Evolutionary conservation across 1,284 basidiomycete genomes (phyloP), one percentile per base, ranked within the genome.

Genomic region (Anthracocystis panici-leucophaei): DNA sequence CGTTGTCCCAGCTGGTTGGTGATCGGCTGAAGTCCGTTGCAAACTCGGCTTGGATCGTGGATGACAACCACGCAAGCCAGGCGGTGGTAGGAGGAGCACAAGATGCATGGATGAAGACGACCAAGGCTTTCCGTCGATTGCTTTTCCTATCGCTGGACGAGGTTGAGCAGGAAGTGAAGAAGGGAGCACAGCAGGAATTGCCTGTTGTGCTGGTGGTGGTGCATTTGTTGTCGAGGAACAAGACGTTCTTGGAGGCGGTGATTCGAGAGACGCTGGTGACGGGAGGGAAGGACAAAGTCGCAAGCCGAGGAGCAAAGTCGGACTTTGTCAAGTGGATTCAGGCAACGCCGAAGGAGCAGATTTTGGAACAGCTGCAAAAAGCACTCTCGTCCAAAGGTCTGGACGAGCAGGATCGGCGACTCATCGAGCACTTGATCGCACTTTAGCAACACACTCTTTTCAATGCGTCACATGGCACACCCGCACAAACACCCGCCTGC

Each of bases 1-100:
- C 92, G 7, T 54, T 85, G 14, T 71, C 74, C 12, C 82, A 84
- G 63, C 73, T 85, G 21, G 56, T 84, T 1, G 64, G 70, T 2
- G 58, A 57, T 41, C 20, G 18, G 18, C 27, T 23, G 8, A n/a
- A 1, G n/a, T 20, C 8, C 2, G 0, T 14, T 21, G 12, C 16
- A 18, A 18, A 10, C 14, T 14, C 16, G 2, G 25, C 2, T 10
- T 49, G 56, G 45, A 16, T 40, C 9, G 40, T 12, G 5, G 31
- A 59, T 23, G 46, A 41, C 3, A 18, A 18, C 35, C 35, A 33
- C 14, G 31, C 14, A 25, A 29, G 27, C 44, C 21, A 23, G 11
- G 42, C 14, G 23, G 5, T 48, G 21, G 23, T 48, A 25, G 23
- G n/a, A 23, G 18, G 25, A 5, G 14, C 23, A 3, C 12, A 18